Percentiles rank a stretch among this genome's conserved stretches.
phyloP scores from a whole-genome alignment of 441 rosid species.

The Biscutella laevigata region DNA sequence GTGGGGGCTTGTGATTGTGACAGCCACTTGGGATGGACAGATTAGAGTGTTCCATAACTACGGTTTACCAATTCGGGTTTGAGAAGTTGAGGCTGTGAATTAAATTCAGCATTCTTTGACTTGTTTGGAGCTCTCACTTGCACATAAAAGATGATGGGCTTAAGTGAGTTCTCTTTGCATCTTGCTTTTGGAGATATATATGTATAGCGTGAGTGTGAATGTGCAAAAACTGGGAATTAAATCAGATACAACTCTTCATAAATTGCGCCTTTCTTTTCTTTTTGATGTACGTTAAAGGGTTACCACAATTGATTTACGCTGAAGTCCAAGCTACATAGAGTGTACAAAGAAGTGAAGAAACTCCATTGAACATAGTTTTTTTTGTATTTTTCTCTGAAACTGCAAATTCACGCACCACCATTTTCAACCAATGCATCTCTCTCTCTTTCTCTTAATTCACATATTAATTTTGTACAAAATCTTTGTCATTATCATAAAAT shows the following conservation, averaged over 20 bases:
- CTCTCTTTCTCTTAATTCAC: conserved; percentile 2
- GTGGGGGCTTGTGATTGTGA: conserved; percentile 55
- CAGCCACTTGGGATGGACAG: conserved; percentile 54
- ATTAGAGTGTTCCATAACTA: conserved; percentile 49
- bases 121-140: neutral
- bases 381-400: too few relatives aligned
- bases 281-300: too few relatives aligned
- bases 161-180: neutral
- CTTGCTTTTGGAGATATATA: too few relatives aligned
- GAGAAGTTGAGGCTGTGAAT: neutral
- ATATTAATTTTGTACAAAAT: neutral
- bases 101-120: neutral
- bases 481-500: neutral
- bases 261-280: too few relatives aligned
- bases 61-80: conserved; percentile 40
- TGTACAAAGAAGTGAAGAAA: neutral
- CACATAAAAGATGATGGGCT: neutral
- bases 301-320: too few relatives aligned
- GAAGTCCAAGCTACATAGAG: neutral
- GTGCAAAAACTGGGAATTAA: too few relatives aligned
- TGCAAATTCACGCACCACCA: neutral
- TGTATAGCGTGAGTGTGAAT: too few relatives aligned
- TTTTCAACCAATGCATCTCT: neutral
- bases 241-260: too few relatives aligned
- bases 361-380: too few relatives aligned